These are phyloP conservation scores for Diplosphaera chodatii DNA, from an alignment of 139 green algal genomes.

Conservation along the genomic window DNA sequence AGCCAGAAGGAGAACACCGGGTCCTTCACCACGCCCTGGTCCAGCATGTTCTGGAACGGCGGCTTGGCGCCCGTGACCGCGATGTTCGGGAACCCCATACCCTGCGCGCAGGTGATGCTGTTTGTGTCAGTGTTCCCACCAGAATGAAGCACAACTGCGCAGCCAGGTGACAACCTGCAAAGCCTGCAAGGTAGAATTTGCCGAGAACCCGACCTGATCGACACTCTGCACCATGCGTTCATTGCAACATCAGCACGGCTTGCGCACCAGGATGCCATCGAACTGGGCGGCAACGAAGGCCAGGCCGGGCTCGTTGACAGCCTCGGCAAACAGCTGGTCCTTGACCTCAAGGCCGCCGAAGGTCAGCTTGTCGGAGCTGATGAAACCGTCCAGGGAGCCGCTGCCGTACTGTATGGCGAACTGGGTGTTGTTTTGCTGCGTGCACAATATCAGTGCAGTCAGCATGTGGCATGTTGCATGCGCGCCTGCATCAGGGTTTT, in stretches of 20 bases:
- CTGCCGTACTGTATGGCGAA: constrained; percentile 97
- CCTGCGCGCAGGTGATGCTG: too few relatives aligned
- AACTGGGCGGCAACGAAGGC: constrained; percentile 95
- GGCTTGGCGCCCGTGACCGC: constrained; percentile 69
- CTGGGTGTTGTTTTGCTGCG: constrained; percentile 67
- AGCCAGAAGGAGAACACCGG: constrained; percentile 98
- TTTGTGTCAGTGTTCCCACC: too few relatives aligned
- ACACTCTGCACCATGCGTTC: too few relatives aligned
- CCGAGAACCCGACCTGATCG: too few relatives aligned
- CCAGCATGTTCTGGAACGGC: constrained; percentile 83
- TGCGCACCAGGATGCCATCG: constrained; percentile 90
- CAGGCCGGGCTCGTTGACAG: constrained; percentile 85
- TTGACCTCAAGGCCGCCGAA: constrained; percentile 65
- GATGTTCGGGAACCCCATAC: constrained; percentile 92
- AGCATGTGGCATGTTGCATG: too few relatives aligned
- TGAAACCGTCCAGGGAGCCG: constrained; percentile 84
- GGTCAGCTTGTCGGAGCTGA: constrained; percentile 74
- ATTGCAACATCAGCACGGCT: too few relatives aligned
- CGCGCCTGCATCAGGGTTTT: background rate
- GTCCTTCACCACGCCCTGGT: constrained; percentile 68
- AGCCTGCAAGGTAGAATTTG: too few relatives aligned
- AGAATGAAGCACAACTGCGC: too few relatives aligned
- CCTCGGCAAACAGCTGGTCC: constrained; percentile 70
- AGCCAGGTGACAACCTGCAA: too few relatives aligned
- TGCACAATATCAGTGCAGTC: too few relatives aligned